Percentiles rank a stretch among this genome's conserved stretches.
Evolutionary conservation across 2,329 filamentous ascomycete species (phyloP).

Genomic region (Diaporthe velutina): DNA sequence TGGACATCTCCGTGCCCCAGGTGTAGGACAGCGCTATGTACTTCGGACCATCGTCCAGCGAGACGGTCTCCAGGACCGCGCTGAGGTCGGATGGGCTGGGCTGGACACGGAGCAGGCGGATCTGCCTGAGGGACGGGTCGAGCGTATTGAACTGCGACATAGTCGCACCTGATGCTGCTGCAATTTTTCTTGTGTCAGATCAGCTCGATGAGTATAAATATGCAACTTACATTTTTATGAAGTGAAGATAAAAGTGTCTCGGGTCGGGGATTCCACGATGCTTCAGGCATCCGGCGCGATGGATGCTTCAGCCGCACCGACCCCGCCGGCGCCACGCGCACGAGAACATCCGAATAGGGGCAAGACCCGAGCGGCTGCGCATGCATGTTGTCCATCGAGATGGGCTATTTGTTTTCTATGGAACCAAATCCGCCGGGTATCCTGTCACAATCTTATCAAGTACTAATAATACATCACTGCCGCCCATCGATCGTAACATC

Average conservation of each 20-base stretch:
- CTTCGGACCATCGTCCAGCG: neutral
- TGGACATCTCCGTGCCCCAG: conserved; percentile 7
- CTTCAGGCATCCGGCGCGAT: neutral
- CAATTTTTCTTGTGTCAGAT: conserved; percentile 1
- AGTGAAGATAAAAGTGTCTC: neutral
- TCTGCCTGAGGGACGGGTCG: conserved; percentile 4
- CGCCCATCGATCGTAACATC: neutral
- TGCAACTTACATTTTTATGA: neutral
- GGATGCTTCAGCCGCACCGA: conserved; percentile 17
- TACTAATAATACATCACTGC: conserved; percentile 4
- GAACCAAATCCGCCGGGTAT: conserved; percentile 15
- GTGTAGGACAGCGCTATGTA: conserved; percentile 19
- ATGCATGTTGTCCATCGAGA: neutral
- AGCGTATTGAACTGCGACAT: neutral
- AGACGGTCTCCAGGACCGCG: conserved; percentile 7
- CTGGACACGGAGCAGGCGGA: conserved; percentile 22
- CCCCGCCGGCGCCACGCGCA: conserved; percentile 9
- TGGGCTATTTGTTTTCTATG: neutral
- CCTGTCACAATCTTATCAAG: conserved; percentile 2
- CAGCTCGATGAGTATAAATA: neutral
- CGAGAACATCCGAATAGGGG: conserved; percentile 8
- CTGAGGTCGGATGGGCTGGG: neutral
- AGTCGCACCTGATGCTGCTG: neutral
- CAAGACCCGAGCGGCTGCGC: neutral
- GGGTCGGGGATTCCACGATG: neutral